Evolutionary conservation across 176 grass and related monocot species (phyloP), one percentile per base, ranked within the genome.

Genomic region (Carex kokanica): DNA sequence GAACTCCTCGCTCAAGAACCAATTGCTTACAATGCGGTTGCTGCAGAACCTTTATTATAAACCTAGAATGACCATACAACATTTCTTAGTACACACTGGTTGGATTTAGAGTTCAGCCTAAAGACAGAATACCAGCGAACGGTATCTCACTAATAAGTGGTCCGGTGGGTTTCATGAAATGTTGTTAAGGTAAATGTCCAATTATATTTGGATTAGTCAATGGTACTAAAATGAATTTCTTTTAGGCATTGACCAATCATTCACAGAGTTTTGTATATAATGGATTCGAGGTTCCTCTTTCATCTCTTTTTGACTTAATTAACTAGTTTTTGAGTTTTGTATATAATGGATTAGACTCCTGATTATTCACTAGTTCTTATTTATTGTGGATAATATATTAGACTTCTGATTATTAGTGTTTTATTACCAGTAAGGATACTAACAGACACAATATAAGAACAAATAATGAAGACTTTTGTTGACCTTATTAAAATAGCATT

Each of bases 181-280:
- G 40, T 8, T 45, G 2, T 47, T 21, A 45, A 45, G 10, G 17
- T 9, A 47, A 10, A 6, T 41, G 34, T 72, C 17, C 3, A 4
- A 72, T 20, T 72, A 8, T 23, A 21, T 45, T 72, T 21, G 18
- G 64, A 38, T 67, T 23, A 20, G 8, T 45, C 38, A 47, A 72
- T 45, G 8, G 41, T 73, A 24, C 69, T 65, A 51, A 17, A 21
- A 49, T 38, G 41, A 54, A 6, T 56, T 67, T 88, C 32, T 15
- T 56, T 78, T 78, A 98, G 95, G 92, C 95, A 74, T 87, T 91
- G 67, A 86, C 6, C 75, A 91, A 86, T 70, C 87, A 82, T 55
- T 93, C 90, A 0, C 95, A 93, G 86, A 86, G 90, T n/a, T n/a
- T n/a, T n/a, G n/a, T n/a, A n/a, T n/a, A n/a, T n/a, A n/a, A n/a